These are phyloP conservation scores for Lentinula boryana DNA, from an alignment of 768 basidiomycete species.

Conservation along the genomic window DNA sequence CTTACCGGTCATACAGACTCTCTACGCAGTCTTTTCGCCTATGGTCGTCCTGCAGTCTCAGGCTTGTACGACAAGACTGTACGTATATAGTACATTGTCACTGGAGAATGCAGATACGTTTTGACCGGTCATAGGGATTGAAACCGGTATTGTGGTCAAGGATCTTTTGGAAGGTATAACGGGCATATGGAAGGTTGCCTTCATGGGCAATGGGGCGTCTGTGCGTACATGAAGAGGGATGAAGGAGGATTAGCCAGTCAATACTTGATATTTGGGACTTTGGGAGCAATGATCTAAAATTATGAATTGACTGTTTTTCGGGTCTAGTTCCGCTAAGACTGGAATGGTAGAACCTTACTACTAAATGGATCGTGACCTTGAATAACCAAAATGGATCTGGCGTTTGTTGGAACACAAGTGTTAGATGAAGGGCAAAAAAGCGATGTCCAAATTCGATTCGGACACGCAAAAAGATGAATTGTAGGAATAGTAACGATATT, in stretches of 20 bases:
- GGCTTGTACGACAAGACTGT: conserved; percentile 96
- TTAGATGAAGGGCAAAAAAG: too few relatives aligned
- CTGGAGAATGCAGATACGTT: conserved; percentile 74
- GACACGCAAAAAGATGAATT: too few relatives aligned
- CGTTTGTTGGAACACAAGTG: too few relatives aligned
- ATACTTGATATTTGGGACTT: conserved; percentile 91
- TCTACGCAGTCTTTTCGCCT: conserved; percentile 85
- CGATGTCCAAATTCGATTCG: too few relatives aligned
- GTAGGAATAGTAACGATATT: too few relatives aligned
- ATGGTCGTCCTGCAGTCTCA: conserved; percentile 85
- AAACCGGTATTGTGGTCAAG: conserved; percentile 77
- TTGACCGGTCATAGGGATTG: conserved; percentile 82
- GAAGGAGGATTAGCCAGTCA: conserved; percentile 31
- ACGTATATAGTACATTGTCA: conserved; percentile 91
- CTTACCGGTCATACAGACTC: conserved; percentile 89
- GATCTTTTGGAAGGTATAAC: conserved; percentile 88
- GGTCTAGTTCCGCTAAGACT: neutral
- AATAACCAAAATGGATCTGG: too few relatives aligned
- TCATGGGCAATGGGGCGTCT: conserved; percentile 90
- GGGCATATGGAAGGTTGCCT: conserved; percentile 98
- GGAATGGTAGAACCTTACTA: too few relatives aligned
- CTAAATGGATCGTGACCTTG: too few relatives aligned
- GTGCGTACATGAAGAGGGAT: conserved; percentile 78
- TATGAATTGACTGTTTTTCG: neutral
- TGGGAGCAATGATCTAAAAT: conserved; percentile 26